Evolutionary conservation across 139 green algal species (phyloP).

Genomic region (Picochlorum sp.): DNA sequence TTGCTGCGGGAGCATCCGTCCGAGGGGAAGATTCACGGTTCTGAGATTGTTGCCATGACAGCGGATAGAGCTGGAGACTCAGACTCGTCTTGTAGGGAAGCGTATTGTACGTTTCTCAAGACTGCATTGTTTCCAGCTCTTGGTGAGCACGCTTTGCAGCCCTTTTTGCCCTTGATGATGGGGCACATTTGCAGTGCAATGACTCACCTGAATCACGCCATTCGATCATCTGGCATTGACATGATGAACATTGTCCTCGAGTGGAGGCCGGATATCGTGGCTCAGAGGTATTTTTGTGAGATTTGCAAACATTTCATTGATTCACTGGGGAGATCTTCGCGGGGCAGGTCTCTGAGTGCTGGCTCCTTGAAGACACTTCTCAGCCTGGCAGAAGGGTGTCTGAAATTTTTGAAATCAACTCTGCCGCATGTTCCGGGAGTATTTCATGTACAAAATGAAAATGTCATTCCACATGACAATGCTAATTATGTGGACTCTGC

Average conservation of each 20-base stretch:
- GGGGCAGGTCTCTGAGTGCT: slow-evolving; percentile 41
- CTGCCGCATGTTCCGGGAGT: background rate
- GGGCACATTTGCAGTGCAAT: slow-evolving; percentile 65
- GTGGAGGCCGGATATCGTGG: slow-evolving; percentile 38
- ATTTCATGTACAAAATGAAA: no score
- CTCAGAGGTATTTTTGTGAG: slow-evolving; percentile 27
- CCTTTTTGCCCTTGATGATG: slow-evolving; percentile 74
- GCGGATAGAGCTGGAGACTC: slow-evolving; percentile 47
- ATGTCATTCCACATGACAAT: no score
- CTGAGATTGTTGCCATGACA: slow-evolving; percentile 24
- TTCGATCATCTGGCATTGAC: slow-evolving; percentile 40
- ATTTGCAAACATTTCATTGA: slow-evolving; percentile 52
- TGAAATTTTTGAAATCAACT: slow-evolving; percentile 13
- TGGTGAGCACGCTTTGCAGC: slow-evolving; percentile 31
- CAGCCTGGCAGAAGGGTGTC: slow-evolving; percentile 18
- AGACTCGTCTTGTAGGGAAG: slow-evolving; percentile 43
- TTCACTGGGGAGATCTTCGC: slow-evolving; percentile 39
- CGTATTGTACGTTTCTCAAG: slow-evolving; percentile 27
- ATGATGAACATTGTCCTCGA: slow-evolving; percentile 62
- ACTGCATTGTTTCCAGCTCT: slow-evolving; percentile 48
- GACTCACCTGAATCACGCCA: slow-evolving; percentile 38
- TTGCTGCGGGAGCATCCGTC: slow-evolving; percentile 52
- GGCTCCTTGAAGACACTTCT: slow-evolving; percentile 43
- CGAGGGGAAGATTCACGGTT: slow-evolving; percentile 27
- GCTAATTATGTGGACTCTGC: no score